Evolutionary conservation across 2,329 filamentous ascomycete genomes (phyloP).

Genomic region (Pseudogymnoascus sp.): DNA sequence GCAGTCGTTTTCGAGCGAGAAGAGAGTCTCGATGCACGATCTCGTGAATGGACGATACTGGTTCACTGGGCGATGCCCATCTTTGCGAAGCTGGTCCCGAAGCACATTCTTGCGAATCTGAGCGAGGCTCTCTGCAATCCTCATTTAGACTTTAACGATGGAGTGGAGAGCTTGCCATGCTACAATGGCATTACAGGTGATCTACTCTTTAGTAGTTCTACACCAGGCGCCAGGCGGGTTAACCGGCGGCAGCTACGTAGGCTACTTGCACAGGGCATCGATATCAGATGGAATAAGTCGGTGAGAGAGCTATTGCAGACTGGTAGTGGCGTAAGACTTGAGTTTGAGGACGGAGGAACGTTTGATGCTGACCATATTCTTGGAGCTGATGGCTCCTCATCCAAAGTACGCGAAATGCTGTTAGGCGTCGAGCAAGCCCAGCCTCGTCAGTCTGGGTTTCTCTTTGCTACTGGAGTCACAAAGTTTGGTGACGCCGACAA

Average conservation of each 20-base stretch:
- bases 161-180: conserved; percentile 28
- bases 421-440: conserved; percentile 24
- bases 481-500: conserved; percentile 24
- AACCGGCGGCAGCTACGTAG: conserved; percentile 30
- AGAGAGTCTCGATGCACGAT: conserved; percentile 24
- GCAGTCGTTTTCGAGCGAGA: conserved; percentile 31
- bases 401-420: conserved; percentile 28
- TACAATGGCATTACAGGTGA: conserved; percentile 33
- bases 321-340: conserved; percentile 18
- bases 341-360: conserved; percentile 25
- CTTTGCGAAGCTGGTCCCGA: conserved; percentile 31
- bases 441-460: conserved; percentile 24
- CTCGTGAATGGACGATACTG: conserved; percentile 36
- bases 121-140: conserved; percentile 32
- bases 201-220: conserved; percentile 30
- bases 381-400: conserved; percentile 30
- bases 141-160: conserved; percentile 27
- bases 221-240: conserved; percentile 31
- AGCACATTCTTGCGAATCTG: conserved; percentile 27
- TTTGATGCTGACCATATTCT: conserved; percentile 27
- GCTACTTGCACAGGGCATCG: conserved; percentile 29
- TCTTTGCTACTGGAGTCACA: conserved; percentile 28
- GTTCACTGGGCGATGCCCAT: conserved; percentile 36
- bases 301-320: conserved; percentile 15
- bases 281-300: conserved; percentile 29